Conservation (phyloP, 1,139 yeast species). For the Pichia kudriavzevii region DNA sequence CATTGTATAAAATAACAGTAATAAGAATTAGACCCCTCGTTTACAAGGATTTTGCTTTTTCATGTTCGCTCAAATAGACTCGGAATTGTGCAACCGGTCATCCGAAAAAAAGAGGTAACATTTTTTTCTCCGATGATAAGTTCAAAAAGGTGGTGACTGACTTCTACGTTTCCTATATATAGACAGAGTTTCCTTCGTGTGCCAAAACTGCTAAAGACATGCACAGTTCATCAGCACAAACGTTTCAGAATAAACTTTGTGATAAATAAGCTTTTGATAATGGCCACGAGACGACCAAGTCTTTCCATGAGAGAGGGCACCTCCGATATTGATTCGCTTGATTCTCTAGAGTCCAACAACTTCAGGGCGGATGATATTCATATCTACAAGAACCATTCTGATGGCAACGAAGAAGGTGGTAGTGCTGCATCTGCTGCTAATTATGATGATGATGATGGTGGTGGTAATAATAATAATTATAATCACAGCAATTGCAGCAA, state of each 20-base stretch:
- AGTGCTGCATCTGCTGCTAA: background rate
- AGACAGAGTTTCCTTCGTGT: too few relatives aligned
- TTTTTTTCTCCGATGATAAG: background rate
- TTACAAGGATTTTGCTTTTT: background rate
- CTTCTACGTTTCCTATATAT: too few relatives aligned
- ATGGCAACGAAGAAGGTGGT: background rate
- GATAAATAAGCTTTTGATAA: too few relatives aligned
- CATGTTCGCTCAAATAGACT: background rate
- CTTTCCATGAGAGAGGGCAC: constrained; percentile 4
- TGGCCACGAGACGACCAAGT: too few relatives aligned
- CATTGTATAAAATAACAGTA: background rate
- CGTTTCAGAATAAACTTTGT: constrained; percentile 8
- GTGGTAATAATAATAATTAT: too few relatives aligned
- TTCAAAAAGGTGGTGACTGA: too few relatives aligned
- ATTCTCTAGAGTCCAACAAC: constrained; percentile 1
- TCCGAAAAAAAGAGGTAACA: constrained; percentile 5
- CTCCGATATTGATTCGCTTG: constrained; percentile 6
- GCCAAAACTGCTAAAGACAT: too few relatives aligned
- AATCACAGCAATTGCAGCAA: background rate
- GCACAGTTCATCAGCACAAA: constrained; percentile 2
- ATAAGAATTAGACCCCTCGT: background rate
- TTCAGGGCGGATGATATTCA: too few relatives aligned
- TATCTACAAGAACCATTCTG: too few relatives aligned
- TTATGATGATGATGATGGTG: too few relatives aligned
- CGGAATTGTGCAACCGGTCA: constrained; percentile 11